Conservation (phyloP, 805 yeast species). For the Suhomyces xylopsoci region DNA sequence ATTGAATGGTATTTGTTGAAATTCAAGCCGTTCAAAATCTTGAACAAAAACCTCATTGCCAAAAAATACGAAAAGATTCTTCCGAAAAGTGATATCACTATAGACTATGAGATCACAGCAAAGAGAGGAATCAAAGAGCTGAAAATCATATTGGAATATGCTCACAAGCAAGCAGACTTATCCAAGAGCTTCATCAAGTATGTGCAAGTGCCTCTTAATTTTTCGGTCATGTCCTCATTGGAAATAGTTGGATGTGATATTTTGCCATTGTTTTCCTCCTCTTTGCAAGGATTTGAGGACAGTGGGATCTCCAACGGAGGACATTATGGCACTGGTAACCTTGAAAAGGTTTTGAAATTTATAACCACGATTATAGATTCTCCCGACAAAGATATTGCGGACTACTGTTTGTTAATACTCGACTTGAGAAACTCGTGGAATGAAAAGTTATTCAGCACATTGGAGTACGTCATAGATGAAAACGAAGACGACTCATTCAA, state of each 20-base stretch:
- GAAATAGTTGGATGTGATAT: constrained; percentile 77
- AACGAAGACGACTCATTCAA: constrained; percentile 16
- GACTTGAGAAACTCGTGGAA: constrained; percentile 85
- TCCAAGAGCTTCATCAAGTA: constrained; percentile 43
- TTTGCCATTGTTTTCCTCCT: constrained; percentile 47
- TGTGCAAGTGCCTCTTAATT: constrained; percentile 63
- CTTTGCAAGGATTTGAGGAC: constrained; percentile 16
- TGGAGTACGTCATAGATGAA: constrained; percentile 29
- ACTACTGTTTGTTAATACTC: constrained; percentile 61
- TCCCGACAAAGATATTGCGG: constrained; percentile 34
- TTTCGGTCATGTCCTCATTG: constrained; percentile 69
- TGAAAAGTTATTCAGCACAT: constrained; percentile 38
- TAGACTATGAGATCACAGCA: constrained; percentile 62
- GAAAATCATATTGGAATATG: constrained; percentile 63
- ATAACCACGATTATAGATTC: constrained; percentile 22
- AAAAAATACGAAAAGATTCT: constrained; percentile 36
- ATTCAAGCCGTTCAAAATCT: constrained; percentile 54
- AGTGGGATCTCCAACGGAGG: background rate
- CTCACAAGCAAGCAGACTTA: constrained; percentile 24
- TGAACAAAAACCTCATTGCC: constrained; percentile 43
- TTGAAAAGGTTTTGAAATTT: constrained; percentile 28
- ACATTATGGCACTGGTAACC: constrained; percentile 8
- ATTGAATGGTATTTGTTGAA: constrained; percentile 64
- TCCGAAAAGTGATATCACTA: constrained; percentile 39
- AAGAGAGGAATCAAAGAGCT: constrained; percentile 72